phyloP scores from a whole-genome alignment of 2,329 filamentous ascomycete genomes.

The Aspergillus nomiae region DNA sequence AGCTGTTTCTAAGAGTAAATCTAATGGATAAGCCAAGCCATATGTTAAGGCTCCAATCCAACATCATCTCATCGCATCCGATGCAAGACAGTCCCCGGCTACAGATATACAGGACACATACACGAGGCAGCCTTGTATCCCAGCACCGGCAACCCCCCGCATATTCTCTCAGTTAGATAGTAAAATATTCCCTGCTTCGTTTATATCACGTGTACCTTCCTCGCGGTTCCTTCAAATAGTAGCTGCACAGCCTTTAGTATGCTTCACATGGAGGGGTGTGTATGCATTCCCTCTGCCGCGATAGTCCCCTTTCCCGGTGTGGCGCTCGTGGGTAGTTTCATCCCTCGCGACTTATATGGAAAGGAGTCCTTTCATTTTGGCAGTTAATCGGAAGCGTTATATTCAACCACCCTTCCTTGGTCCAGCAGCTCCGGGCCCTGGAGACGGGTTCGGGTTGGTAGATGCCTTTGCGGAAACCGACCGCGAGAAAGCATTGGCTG shows the following conservation, averaged over 20 bases:
- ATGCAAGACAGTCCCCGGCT: neutral
- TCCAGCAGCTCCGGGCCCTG: slow-evolving; percentile 28
- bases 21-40: slow-evolving; percentile 1
- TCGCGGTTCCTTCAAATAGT: neutral
- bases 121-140: neutral
- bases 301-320: neutral
- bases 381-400: neutral
- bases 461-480: slow-evolving; percentile 11
- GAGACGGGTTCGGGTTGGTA: slow-evolving; percentile 21
- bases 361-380: neutral
- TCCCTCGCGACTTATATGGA: slow-evolving; percentile 1
- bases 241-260: neutral
- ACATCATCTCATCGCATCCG: neutral
- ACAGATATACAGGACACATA: slow-evolving; percentile 2
- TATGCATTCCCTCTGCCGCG: neutral
- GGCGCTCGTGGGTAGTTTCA: neutral
- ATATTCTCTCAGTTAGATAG: neutral
- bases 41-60: neutral
- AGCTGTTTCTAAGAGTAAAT: neutral
- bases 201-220: neutral
- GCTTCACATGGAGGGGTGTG: neutral
- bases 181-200: neutral
- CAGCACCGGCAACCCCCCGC: neutral
- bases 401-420: slow-evolving; percentile 35
- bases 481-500: slow-evolving; percentile 30